phyloP scores from a whole-genome alignment of 2,329 filamentous ascomycete species.

The Aspergillus alliaceus region DNA sequence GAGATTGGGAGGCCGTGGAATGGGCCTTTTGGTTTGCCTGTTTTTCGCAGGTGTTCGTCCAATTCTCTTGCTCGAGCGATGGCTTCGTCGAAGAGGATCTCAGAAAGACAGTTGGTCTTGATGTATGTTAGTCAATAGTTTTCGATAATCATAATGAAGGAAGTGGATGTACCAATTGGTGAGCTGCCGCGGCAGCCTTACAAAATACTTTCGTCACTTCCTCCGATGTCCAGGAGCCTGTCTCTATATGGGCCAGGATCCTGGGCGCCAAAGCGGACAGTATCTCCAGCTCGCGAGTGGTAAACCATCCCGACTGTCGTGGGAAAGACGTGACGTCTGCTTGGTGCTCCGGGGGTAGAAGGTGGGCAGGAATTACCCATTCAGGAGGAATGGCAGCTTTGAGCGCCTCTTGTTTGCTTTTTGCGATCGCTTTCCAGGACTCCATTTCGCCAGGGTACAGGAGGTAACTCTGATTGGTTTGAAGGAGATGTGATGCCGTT shows the following conservation, averaged over 20 bases:
- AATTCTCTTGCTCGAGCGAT: conserved; percentile 53
- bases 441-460: not conserved
- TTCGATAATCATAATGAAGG: too few species aligned
- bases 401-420: conserved; percentile 47
- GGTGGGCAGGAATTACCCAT: conserved; percentile 55
- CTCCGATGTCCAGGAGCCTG: conserved; percentile 49
- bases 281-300: conserved; percentile 51
- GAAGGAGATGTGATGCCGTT: not conserved
- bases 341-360: conserved; percentile 56
- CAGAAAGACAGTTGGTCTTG: conserved; percentile 61
- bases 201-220: conserved; percentile 56
- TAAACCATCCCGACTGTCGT: conserved; percentile 59
- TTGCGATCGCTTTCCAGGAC: conserved; percentile 45
- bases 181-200: conserved; percentile 55
- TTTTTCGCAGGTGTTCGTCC: conserved; percentile 51
- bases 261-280: conserved; percentile 39
- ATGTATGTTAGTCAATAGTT: not conserved
- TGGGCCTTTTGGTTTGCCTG: conserved; percentile 36
- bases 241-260: conserved; percentile 35
- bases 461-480: not conserved
- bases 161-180: conserved; percentile 49
- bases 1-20: conserved; percentile 45
- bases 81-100: conserved; percentile 57
- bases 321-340: conserved; percentile 60
- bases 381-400: conserved; percentile 55